Conservation (phyloP, 2,329 filamentous ascomycete genomes). For the Colletotrichum neosansevieriae region DNA sequence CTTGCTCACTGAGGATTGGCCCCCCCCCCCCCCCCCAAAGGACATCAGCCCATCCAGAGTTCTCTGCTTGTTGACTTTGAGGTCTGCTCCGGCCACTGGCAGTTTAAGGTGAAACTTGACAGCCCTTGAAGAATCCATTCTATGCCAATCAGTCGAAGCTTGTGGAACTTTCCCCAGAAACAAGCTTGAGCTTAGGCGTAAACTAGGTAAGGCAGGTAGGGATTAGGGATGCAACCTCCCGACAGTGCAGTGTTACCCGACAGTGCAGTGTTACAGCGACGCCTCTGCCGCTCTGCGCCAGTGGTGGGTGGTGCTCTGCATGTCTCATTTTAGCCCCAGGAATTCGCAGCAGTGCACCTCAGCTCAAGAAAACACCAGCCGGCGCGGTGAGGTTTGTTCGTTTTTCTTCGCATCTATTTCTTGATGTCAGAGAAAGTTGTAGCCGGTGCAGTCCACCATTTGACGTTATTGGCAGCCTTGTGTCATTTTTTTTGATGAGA, state of each 20-base stretch:
- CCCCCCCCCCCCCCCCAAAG: no score
- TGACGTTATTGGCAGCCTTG: no score
- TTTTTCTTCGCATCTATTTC: no score
- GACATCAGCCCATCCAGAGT: no score
- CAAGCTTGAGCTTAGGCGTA: no score
- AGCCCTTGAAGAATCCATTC: conserved; percentile 4
- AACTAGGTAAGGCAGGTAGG: no score
- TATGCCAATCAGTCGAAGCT: conserved; percentile 2
- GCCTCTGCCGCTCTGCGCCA: background rate
- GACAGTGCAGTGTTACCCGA: conserved; percentile 1
- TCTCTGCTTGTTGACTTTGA: background rate
- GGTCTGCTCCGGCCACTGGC: background rate
- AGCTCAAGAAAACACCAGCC: no score
- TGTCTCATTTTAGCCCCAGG: background rate
- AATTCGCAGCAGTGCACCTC: no score
- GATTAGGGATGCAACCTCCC: background rate
- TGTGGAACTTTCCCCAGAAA: conserved; percentile 23
- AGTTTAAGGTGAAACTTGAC: conserved; percentile 12
- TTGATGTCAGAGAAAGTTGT: no score
- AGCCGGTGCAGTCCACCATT: no score
- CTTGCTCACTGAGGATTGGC: background rate
- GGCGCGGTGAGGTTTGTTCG: no score
- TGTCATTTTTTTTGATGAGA: no score
- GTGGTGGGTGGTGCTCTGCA: background rate
- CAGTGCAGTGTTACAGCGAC: background rate